Evolutionary conservation across 2,329 filamentous ascomycete genomes (phyloP).

Genomic region (Malbranchea zuffiana): DNA sequence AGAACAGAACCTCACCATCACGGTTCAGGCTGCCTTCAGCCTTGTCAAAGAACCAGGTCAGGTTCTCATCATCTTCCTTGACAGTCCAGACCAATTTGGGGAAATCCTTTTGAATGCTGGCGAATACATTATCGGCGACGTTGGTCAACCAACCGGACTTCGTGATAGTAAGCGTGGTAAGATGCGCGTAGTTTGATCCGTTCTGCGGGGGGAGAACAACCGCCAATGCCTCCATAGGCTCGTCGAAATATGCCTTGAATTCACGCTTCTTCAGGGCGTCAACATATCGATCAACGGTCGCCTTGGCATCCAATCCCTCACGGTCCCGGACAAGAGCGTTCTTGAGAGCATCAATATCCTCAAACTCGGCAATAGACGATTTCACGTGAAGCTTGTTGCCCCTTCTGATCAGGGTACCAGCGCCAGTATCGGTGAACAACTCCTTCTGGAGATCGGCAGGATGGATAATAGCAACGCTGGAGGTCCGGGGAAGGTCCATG

Average conservation of each 20-base stretch:
- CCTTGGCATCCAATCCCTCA: constrained; percentile 67
- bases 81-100: constrained; percentile 93
- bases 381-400: constrained; percentile 79
- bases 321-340: constrained; percentile 70
- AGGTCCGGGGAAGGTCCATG: constrained; percentile 76
- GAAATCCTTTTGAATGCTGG: constrained; percentile 85
- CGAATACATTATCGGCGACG: constrained; percentile 89
- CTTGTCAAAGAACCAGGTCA: constrained; percentile 98
- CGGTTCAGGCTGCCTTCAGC: constrained; percentile 81
- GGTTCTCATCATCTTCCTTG: constrained; percentile 86
- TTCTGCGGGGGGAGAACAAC: constrained; percentile 68
- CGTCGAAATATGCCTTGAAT: constrained; percentile 92
- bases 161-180: constrained; percentile 85
- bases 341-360: constrained; percentile 66
- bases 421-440: constrained; percentile 89
- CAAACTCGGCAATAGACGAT: constrained; percentile 60
- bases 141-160: constrained; percentile 93
- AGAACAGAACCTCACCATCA: constrained; percentile 85
- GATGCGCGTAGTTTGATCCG: constrained; percentile 60
- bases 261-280: constrained; percentile 63
- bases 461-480: constrained; percentile 94
- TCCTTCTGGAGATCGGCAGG: constrained; percentile 93
- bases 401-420: constrained; percentile 81
- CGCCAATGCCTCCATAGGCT: constrained; percentile 82
- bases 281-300: constrained; percentile 78